Evolutionary conservation across 2,329 filamentous ascomycete genomes (phyloP), one percentile per base, ranked within the genome.

Genomic region (Purpureocillium takamizusanense): DNA sequence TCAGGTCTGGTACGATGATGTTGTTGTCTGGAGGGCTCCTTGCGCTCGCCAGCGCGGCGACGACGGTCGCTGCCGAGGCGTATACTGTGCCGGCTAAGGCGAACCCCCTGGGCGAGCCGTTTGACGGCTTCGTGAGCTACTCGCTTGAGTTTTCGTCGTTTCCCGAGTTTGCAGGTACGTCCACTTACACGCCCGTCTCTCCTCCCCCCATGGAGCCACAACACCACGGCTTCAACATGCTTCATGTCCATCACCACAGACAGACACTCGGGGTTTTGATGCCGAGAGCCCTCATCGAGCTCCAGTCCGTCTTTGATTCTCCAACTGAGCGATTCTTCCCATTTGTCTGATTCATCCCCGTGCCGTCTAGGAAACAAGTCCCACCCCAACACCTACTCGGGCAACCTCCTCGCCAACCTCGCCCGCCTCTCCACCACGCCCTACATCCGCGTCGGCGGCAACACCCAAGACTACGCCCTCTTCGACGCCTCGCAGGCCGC

Each of bases 401-500:
- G 78, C 42, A 77, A 74, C 35, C 62, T 81, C 7, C 56, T 82
- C 18, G 65, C 70, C 25, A 81, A 78, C 40, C 48, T 82, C 15
- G 70, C 62, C 2, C 52, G 64, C n/a, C 50, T 78, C 12, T 76
- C 76, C 8, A 65, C 63, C 7, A 78, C 76, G 44, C 78, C 78
- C 2, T 66, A 74, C 46, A 72, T 82, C 39, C 65, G 78, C 13
- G 75, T 82, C 2, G 77, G 78, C 4, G 78, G 78, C n/a, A 82
- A 81, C 48, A 81, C 78, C 0, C 78, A 82, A 55, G 77, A 82
- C 57, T 78, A 73, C 45, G 74, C 75, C 5, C 61, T 81, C 29
- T 81, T 76, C 54, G 68, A 81, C 45, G 57, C 66, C 2, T 66
- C 65, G 4, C 67, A 78, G 6, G 52, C 62, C 1, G 59, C 61